A percentile compares a stretch with the other conserved stretches of the same genome.
Conservation (phyloP, 495 filamentous ascomycete genomes). For the Penicillium bovifimosum region DNA sequence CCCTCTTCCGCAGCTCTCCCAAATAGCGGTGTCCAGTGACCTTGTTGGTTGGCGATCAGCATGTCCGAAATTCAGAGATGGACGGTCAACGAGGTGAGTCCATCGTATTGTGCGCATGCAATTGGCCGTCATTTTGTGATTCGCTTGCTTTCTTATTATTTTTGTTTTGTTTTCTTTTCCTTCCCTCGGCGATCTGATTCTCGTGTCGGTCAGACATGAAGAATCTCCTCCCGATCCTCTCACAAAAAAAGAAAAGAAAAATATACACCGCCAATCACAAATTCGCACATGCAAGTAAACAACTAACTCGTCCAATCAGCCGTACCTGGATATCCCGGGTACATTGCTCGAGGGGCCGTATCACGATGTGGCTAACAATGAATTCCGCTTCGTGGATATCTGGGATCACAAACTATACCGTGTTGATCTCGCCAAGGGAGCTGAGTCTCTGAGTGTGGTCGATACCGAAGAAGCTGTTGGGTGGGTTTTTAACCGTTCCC, state of each 20-base stretch:
- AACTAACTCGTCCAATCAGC: slow-evolving; percentile 38
- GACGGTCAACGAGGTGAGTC: slow-evolving; percentile 39
- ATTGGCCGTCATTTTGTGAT: slow-evolving; percentile 5
- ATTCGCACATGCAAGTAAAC: slow-evolving; percentile 1
- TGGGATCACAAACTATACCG: slow-evolving; percentile 69
- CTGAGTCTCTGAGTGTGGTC: slow-evolving; percentile 57
- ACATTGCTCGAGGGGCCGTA: slow-evolving; percentile 78
- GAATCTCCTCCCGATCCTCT: not conserved
- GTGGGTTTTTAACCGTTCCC: slow-evolving; percentile 23
- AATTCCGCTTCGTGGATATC: slow-evolving; percentile 87
- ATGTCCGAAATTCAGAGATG: slow-evolving; percentile 38
- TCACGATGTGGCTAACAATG: slow-evolving; percentile 62
- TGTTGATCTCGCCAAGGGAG: slow-evolving; percentile 61
- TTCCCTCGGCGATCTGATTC: slow-evolving; percentile 1
- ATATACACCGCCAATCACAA: slow-evolving; percentile 11
- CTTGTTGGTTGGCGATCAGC: slow-evolving; percentile 12
- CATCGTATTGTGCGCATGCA: slow-evolving; percentile 4
- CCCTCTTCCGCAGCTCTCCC: not conserved
- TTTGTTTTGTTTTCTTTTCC: not conserved
- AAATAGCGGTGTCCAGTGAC: slow-evolving; percentile 18
- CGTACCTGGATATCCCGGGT: slow-evolving; percentile 70
- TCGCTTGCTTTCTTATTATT: slow-evolving; percentile 3
- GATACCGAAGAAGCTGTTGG: slow-evolving; percentile 63
- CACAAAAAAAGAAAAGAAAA: slow-evolving; percentile 3
- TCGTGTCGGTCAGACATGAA: slow-evolving; percentile 17